Percentiles rank a stretch among this genome's conserved stretches.
Conservation (phyloP, 208 protist species). For the Leptomonas pyrrhocoris region DNA sequence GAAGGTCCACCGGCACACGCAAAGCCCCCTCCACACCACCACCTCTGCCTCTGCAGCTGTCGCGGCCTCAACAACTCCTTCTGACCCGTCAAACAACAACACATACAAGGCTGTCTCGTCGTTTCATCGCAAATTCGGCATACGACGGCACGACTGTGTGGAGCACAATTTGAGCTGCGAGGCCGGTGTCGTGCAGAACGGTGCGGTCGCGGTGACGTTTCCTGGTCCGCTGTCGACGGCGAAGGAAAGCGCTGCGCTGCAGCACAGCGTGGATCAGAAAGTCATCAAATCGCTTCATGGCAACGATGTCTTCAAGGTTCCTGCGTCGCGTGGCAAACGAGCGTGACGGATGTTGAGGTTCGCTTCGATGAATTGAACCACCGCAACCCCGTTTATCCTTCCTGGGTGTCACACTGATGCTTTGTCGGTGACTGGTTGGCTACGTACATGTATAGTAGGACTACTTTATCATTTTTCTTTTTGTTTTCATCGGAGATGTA, state of each 20-base stretch:
- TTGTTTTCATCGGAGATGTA: no score
- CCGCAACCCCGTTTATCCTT: no score
- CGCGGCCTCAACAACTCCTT: no score
- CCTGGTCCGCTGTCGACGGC: constrained; percentile 11
- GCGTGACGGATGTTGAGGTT: no score
- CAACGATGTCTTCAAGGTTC: constrained; percentile 52
- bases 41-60: no score
- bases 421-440: no score
- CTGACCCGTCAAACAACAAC: neutral
- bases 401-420: no score
- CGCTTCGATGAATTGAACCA: no score
- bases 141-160: constrained; percentile 38
- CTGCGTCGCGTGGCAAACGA: constrained; percentile 15
- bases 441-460: constrained; percentile 2
- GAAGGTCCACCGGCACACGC: neutral
- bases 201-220: neutral
- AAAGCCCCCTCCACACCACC: no score
- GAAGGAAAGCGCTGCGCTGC: constrained; percentile 36
- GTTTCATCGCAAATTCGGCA: constrained; percentile 29
- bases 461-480: constrained; percentile 7
- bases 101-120: constrained; percentile 26
- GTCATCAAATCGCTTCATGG: constrained; percentile 48
- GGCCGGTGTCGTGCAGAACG: constrained; percentile 11
- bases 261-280: constrained; percentile 51
- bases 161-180: constrained; percentile 18